Conservation (phyloP, 2,329 filamentous ascomycete genomes). For the Orbilia quercus region DNA sequence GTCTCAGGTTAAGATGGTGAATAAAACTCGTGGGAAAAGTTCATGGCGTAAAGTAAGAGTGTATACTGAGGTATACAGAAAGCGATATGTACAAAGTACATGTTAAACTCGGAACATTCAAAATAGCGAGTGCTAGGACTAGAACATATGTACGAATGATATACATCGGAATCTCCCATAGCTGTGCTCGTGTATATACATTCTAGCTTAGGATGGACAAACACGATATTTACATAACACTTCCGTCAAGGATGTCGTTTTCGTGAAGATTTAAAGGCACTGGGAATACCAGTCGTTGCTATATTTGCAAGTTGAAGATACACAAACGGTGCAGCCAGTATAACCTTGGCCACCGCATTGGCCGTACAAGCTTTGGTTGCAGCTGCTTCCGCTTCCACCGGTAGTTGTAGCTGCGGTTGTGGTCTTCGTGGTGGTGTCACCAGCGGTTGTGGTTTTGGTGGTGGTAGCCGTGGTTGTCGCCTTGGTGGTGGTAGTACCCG, state of each 20-base stretch:
- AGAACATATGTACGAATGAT: background rate
- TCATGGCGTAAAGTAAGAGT: too few relatives aligned
- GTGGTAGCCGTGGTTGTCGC: slow-evolving; percentile 16
- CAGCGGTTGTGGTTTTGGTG: background rate
- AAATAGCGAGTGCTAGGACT: too few relatives aligned
- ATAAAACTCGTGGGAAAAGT: too few relatives aligned
- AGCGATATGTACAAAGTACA: too few relatives aligned
- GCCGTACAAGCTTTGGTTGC: slow-evolving; percentile 25
- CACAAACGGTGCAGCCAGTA: slow-evolving; percentile 57
- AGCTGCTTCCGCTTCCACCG: slow-evolving; percentile 5
- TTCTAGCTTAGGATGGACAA: background rate
- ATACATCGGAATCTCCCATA: background rate
- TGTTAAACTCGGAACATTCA: too few relatives aligned
- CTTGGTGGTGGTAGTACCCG: slow-evolving; percentile 11
- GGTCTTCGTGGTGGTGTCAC: background rate
- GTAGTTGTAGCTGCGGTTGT: slow-evolving; percentile 21
- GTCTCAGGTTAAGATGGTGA: too few relatives aligned
- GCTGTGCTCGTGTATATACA: background rate
- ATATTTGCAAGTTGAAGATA: slow-evolving; percentile 56
- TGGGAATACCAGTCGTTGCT: slow-evolving; percentile 59
- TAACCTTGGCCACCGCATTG: slow-evolving; percentile 60
- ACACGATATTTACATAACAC: slow-evolving; percentile 18
- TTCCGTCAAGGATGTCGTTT: background rate
- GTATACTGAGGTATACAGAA: too few relatives aligned
- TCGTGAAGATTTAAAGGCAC: slow-evolving; percentile 47